Evolutionary conservation across 805 yeast genomes (phyloP).

Genomic region (Zygotorulaspora chibaensis): DNA sequence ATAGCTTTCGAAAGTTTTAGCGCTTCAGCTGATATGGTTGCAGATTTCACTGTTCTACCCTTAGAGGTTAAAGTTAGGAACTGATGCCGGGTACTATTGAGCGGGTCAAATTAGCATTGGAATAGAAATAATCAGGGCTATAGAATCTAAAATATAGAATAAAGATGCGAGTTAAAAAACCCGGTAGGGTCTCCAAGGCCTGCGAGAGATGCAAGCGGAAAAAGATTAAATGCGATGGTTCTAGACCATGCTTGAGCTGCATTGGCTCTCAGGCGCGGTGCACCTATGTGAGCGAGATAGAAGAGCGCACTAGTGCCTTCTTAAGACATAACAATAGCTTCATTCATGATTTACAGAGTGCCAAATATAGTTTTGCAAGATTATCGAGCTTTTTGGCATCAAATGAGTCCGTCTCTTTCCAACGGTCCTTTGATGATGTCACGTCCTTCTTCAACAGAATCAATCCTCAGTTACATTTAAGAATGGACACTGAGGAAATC

Average conservation of each 20-base stretch:
- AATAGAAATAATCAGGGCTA: no score
- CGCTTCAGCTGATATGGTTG: no score
- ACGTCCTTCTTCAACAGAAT: constrained; percentile 5
- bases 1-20: no score
- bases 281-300: background rate
- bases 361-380: constrained; percentile 3
- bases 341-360: constrained; percentile 7
- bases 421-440: constrained; percentile 1
- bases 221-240: constrained; percentile 56
- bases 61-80: no score
- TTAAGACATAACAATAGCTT: constrained; percentile 9
- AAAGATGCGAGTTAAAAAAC: no score
- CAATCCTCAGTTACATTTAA: constrained; percentile 8
- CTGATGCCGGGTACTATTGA: no score
- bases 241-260: constrained; percentile 48
- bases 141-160: no score
- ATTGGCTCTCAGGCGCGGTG: constrained; percentile 13
- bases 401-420: background rate
- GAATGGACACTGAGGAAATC: constrained; percentile 3
- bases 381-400: constrained; percentile 2
- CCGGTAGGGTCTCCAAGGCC: constrained; percentile 37
- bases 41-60: no score
- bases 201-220: constrained; percentile 53
- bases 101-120: no score
- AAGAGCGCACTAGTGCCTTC: background rate